Evolutionary conservation across 2,329 filamentous ascomycete species (phyloP), one percentile per base, ranked within the genome.

Genomic region (Fusarium fracticaudum): DNA sequence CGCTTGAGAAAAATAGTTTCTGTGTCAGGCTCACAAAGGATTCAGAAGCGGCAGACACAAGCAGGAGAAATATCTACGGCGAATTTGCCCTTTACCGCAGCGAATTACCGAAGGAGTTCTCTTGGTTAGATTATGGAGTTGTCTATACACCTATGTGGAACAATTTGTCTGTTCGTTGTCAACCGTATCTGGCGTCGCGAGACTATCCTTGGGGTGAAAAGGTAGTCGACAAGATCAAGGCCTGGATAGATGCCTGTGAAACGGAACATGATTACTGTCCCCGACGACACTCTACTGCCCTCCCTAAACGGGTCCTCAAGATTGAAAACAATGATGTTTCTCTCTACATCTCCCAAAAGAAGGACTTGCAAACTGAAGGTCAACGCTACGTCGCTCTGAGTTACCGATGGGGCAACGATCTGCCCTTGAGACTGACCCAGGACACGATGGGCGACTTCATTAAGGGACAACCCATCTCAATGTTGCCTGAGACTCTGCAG

Each of bases 201-300:
- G 12, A 47, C 17, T 47, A 47, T 47, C 44, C 24, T 5, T 47
- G 44, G 12, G 18, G 3, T 4, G 24, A 26, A 20, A 26, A 26
- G 4, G 44, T 18, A 26, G 1, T 45, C 12, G 18, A 45, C 17
- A 9, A 10, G 1, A 14, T 26, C 12, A 45, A 20, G 12, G 0
- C 5, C 2, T 45, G 44, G 24, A 9, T 26, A 4, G 8, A 2
- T 20, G 24, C 8, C 18, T 45, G 44, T 45, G 12, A 45, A 26
- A 14, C 24, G 5, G 8, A 45, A 20, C 44, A 26, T 45, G 2
- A 14, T 20, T 2, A 10, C 44, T 45, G 44, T 26, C 17, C 2
- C 44, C 24, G 20, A 5, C 24, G 0, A 6, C 24, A 26, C 11
- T 26, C 5, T 6, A 4, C 17, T 0, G 24, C 17, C 5, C 5